Conservation (phyloP, 1,284 basidiomycete genomes). For the Tilletia caries region DNA sequence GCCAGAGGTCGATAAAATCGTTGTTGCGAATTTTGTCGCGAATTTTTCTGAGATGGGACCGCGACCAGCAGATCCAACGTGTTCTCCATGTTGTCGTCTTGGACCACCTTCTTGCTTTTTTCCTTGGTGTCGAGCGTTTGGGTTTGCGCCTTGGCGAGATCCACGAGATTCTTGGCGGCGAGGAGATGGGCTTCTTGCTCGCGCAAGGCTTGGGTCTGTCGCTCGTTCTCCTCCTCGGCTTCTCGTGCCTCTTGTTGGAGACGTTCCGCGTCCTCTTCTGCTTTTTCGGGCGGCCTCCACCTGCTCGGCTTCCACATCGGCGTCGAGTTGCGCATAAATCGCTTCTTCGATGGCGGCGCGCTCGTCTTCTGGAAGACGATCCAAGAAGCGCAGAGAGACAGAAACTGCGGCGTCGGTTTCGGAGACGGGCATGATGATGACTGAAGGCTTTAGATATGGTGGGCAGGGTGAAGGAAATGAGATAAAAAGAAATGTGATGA, state of each 20-base stretch:
- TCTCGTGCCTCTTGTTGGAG: not conserved
- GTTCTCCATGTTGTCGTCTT: not conserved
- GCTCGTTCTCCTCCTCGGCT: not conserved
- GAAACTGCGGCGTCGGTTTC: not conserved
- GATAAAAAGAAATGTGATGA: no score
- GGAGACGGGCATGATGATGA: no score
- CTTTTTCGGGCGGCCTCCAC: not conserved
- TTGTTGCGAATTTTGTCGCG: not conserved
- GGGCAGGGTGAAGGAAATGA: no score
- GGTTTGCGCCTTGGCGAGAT: not conserved
- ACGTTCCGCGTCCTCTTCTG: not conserved
- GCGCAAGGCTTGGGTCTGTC: not conserved
- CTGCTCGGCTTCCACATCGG: not conserved
- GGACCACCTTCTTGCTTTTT: not conserved
- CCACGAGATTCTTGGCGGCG: not conserved
- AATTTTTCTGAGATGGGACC: not conserved
- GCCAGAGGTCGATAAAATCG: not conserved
- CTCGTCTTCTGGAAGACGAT: not conserved
- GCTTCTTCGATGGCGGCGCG: not conserved
- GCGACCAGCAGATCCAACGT: not conserved
- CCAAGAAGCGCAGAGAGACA: not conserved
- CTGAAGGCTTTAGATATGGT: no score
- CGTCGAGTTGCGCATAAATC: not conserved
- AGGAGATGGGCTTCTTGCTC: no score
- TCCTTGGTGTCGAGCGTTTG: not conserved